Evolutionary conservation across 2,329 filamentous ascomycete species (phyloP).

Genomic region (Fusarium sarcochroum): DNA sequence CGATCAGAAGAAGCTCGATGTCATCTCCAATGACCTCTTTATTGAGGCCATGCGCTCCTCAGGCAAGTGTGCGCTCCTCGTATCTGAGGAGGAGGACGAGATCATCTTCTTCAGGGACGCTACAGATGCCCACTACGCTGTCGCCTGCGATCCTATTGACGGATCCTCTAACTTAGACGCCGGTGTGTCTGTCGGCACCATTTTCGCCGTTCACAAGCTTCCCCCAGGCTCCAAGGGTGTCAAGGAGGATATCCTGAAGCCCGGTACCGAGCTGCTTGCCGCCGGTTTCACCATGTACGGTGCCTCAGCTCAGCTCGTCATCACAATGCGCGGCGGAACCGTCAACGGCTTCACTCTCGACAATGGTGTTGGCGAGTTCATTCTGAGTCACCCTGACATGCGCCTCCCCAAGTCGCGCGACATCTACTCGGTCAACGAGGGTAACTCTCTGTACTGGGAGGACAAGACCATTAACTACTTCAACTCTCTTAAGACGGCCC

Average conservation of each 20-base stretch:
- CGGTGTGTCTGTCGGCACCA: slow-evolving; percentile 97
- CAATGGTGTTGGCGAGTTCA: slow-evolving; percentile 97
- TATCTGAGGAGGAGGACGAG: slow-evolving; percentile 98
- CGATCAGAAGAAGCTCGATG: slow-evolving; percentile 99
- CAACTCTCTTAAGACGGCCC: slow-evolving; percentile 86
- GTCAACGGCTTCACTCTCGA: slow-evolving; percentile 99
- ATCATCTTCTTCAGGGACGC: slow-evolving; percentile 88
- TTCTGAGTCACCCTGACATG: slow-evolving; percentile 97
- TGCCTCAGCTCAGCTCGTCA: slow-evolving; percentile 93
- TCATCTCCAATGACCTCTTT: slow-evolving; percentile 98
- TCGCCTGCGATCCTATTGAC: slow-evolving; percentile 98
- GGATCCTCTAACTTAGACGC: slow-evolving; percentile 98
- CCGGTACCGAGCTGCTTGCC: slow-evolving; percentile 91
- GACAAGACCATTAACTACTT: slow-evolving; percentile 90
- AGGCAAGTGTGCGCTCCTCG: slow-evolving; percentile 88
- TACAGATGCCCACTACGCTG: slow-evolving; percentile 86
- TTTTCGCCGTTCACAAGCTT: slow-evolving; percentile 95
- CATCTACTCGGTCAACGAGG: slow-evolving; percentile 99
- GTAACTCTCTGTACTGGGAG: slow-evolving; percentile 97
- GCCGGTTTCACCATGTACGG: slow-evolving; percentile 99
- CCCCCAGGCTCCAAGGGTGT: slow-evolving; percentile 80
- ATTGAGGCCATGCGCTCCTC: slow-evolving; percentile 95
- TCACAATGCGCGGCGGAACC: slow-evolving; percentile 92
- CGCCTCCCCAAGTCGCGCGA: slow-evolving; percentile 81
- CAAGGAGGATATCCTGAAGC: slow-evolving; percentile 88